Evolutionary conservation across 306 rosid species (phyloP), one percentile per base, ranked within the genome.

Genomic region (Abrus precatorius): DNA sequence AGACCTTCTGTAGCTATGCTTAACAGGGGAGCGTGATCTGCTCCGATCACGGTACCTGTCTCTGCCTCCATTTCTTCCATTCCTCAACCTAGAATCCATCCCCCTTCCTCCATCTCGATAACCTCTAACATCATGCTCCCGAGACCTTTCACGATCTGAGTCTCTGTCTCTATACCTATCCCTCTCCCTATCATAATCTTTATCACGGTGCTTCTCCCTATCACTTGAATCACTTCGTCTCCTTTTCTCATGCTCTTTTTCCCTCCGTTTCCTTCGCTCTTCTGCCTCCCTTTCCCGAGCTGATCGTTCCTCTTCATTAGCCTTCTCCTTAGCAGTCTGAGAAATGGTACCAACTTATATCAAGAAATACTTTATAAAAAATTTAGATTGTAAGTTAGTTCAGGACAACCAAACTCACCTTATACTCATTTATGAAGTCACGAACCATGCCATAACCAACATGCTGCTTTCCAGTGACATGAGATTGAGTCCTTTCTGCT

Each of bases 361-460:
- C 32, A 78, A 53, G 13, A 81, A 45, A 54, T 54, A 79, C 30
- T 61, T 62, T 54, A 72, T 64, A 65, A 36, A 29, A 32, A 5
- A 5, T 77, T 38, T 69, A 60, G 61, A 8, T n/a, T n/a, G 33
- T 59, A 54, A 41, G 70, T 72, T 61, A 67, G 38, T 57, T 61
- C 38, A 36, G 12, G 75, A 82, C 45, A 74, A 72, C 27, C 38
- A 77, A 62, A 80, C 61, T 63, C 45, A 89, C 99, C 97, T 96
- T 93, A 87, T 73, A 84, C 89, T 93, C 98, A 5, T 80, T 47
- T 55, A 96, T 90, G 85, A 96, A 96, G 79, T 96, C 98, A 3
- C 99, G 91, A 84, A 96, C 97, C 98, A 96, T 92, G 72, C 99
- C 99, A 90, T 93, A 96, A 44, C 99, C 99, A 86, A 96, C 93